Base-by-base conservation (phyloP, 2,329 filamentous ascomycete genomes). In the Alternaria triticina region DNA sequence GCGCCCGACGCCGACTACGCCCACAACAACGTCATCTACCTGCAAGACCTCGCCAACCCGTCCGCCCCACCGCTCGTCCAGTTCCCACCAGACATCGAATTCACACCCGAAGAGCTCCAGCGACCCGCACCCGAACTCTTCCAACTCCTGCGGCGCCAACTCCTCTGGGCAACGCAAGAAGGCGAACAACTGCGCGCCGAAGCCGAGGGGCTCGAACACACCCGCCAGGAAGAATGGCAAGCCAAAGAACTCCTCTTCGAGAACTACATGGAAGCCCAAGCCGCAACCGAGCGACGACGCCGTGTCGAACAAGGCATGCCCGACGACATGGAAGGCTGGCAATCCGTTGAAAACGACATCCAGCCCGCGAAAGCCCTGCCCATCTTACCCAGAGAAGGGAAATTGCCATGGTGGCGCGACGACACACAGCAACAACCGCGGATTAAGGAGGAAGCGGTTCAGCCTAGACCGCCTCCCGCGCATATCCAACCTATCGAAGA, bases 181-280 rank as follows among this genome's bases (percentile, higher is more conserved):
- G 83, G 85, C 61, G 88, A 91, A 56, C 79, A 83, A 43, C 82
- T 96, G 54, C 86, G 86, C 70, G 83, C 83, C 58, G 89, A 94
- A 77, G 88, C 89, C 69, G 88, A 89, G 67, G 82, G 83, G 46
- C 86, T 91, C 78, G 91, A 95, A 77, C 86, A 87, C 36, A 73
- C 85, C 12, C 89, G 91, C 78, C 88, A 88, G 76, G 85, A 88
- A 65, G 91, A 93, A 75, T 96, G 92, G 92, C 82, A 88, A 13
- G 89, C 92, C 79, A 95, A 95, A 79, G 92, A 96, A 79, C 85
- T 92, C 28, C 79, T 95, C 17, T 80, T 96, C n/a, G 88, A 92
- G 61, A 92, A 93, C 74, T 86, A 91, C 30, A 85, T 93, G 70
- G 92, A 95, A 77, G 84, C 87, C 33, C 88, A 90, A 76, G 89